Percentiles rank a stretch among this genome's conserved stretches.
phyloP scores from a whole-genome alignment of 768 basidiomycete species.

The Panaeolus cyanescens region DNA sequence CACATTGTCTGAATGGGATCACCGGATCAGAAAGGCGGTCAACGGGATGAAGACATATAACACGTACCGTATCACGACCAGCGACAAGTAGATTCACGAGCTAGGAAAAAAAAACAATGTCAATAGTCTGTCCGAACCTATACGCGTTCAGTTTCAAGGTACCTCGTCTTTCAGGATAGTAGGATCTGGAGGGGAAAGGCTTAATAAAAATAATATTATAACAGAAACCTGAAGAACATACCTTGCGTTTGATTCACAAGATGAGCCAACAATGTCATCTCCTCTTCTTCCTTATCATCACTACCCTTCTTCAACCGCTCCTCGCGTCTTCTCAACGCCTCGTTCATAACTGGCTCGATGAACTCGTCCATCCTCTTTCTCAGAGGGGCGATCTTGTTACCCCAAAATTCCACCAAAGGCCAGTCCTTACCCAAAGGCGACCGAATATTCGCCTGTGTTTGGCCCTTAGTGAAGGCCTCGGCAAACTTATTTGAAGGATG shows the following conservation, averaged over 20 bases:
- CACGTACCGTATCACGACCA: constrained; percentile 47
- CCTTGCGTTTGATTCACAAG: constrained; percentile 51
- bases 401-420: constrained; percentile 52
- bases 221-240: constrained; percentile 15
- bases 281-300: constrained; percentile 28
- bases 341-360: constrained; percentile 44
- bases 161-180: constrained; percentile 21
- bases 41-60: not conserved
- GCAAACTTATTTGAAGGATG: constrained; percentile 38
- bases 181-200: constrained; percentile 5
- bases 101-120: constrained; percentile 25
- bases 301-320: constrained; percentile 17
- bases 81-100: constrained; percentile 52
- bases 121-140: not conserved
- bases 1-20: constrained; percentile 34
- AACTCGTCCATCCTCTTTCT: constrained; percentile 45
- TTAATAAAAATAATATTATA: not conserved
- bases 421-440: constrained; percentile 38
- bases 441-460: constrained; percentile 37
- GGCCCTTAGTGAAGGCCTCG: constrained; percentile 47
- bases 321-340: constrained; percentile 19
- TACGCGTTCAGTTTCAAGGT: no score
- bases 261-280: constrained; percentile 45
- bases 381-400: constrained; percentile 39
- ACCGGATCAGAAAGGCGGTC: not conserved